Conservation (phyloP, 257 asterid species). For the Rehmannia glutinosa region DNA sequence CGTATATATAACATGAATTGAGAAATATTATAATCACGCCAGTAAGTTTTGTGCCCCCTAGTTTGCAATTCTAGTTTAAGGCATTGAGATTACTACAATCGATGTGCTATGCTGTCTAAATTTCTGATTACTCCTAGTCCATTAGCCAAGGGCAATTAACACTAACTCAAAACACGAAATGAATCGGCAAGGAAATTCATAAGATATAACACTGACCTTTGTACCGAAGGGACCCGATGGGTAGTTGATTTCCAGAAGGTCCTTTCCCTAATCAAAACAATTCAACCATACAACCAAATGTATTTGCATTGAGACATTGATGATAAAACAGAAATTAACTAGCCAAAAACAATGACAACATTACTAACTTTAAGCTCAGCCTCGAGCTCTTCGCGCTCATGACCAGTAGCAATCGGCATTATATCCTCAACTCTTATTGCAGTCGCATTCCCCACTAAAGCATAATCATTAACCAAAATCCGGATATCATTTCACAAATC, state of each 20-base stretch:
- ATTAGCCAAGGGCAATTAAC: neutral
- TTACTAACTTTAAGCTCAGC: constrained; percentile 43
- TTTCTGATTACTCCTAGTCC: neutral
- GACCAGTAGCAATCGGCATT: constrained; percentile 64
- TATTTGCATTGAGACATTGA: too few relatives aligned
- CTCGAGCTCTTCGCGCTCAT: constrained; percentile 62
- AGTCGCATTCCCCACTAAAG: constrained; percentile 28
- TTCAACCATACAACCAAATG: constrained; percentile 1
- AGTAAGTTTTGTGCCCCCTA: neutral
- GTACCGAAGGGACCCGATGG: constrained; percentile 95
- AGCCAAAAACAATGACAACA: neutral
- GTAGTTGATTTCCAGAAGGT: constrained; percentile 51
- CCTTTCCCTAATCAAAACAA: constrained; percentile 48
- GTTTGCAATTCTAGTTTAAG: neutral
- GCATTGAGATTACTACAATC: neutral
- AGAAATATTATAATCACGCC: neutral
- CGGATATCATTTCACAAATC: neutral
- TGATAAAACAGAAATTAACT: neutral
- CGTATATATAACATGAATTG: neutral
- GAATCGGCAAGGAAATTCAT: neutral
- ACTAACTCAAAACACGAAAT: neutral
- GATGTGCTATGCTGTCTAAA: neutral
- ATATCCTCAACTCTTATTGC: constrained; percentile 42
- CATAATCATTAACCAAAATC: neutral
- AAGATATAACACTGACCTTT: constrained; percentile 46